Base-by-base conservation (phyloP, 805 yeast genomes). In the Kodamaea kaohsiungensis region DNA sequence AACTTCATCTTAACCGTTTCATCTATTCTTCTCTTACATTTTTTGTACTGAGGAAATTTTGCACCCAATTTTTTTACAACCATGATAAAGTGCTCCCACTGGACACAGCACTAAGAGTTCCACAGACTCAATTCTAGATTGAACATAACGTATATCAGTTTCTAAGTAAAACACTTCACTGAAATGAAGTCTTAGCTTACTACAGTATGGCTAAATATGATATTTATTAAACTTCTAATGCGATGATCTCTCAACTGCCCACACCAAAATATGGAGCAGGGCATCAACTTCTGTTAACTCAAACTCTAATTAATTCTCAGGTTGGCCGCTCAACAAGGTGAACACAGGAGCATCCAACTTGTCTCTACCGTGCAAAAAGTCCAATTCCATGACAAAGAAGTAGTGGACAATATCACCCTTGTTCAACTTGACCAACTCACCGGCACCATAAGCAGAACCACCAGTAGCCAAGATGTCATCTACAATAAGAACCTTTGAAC, bases 381-480 rank as follows among this genome's bases (percentile, higher is more conserved):
- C 93, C 65, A 95, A 85, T 76, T 95, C 99, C 89, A 95, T 85
- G 46, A 95, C 90, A 67, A 95, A 95, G 59, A 87, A 76, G 71
- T 85, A 95, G 73, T 91, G 96, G 51, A 87, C 69, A 52, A 92
- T 81, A 56, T 86, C 81, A 57, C 87, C 97, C 53, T 86, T 85
- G 57, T 86, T 79, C 70, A 81, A 75, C 51, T 61, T 60, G 50
- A 91, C 88, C 60, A 95, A 81, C 66, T 90, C 87, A 56, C 96
- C 98, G 43, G 98, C 98, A 56, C 96, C 97, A 53, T 76, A 74
- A 22, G 99, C 99, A 62, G 96, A 88, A 40, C 99, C 99, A 58
- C 98, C 98, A 39, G 99, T 95, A 49, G 99, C 99, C 69, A 95
- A 88, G 65, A 95, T 91, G 67, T 95, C 99, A 72, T 95, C 99